These are phyloP conservation scores for Colletotrichum falcatum DNA, from an alignment of 2,329 filamentous ascomycete species.

Conservation along the genomic window DNA sequence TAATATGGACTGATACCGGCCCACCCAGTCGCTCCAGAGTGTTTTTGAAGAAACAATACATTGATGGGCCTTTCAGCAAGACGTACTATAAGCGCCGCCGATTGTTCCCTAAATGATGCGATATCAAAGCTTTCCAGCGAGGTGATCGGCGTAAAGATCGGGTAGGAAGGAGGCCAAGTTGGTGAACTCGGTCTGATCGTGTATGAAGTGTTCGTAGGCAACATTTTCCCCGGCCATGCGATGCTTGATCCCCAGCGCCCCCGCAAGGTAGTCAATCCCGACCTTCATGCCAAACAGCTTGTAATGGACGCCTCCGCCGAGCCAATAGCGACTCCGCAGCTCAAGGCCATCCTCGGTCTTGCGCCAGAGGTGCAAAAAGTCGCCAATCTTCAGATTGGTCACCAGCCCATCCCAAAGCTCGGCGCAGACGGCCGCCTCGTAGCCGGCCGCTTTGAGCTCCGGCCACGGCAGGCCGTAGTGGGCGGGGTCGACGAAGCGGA, in stretches of 20 bases:
- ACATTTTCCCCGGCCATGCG: slow-evolving; percentile 30
- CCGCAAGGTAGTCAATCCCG: slow-evolving; percentile 32
- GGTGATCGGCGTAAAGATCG: slow-evolving; percentile 19
- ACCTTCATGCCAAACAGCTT: slow-evolving; percentile 30
- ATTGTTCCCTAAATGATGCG: not conserved
- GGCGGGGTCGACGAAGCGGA: slow-evolving; percentile 36
- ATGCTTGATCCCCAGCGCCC: slow-evolving; percentile 24
- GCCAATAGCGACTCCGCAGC: slow-evolving; percentile 34
- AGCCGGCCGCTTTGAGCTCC: slow-evolving; percentile 27
- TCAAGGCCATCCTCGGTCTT: slow-evolving; percentile 32
- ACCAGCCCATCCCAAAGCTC: slow-evolving; percentile 27
- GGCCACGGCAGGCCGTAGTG: slow-evolving; percentile 35
- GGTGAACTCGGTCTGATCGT: slow-evolving; percentile 37
- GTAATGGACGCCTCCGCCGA: slow-evolving; percentile 31
- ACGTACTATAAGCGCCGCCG: too few relatives aligned
- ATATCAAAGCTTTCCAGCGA: slow-evolving; percentile 16
- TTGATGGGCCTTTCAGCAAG: too few relatives aligned
- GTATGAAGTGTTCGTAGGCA: slow-evolving; percentile 37
- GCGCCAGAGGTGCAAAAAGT: slow-evolving; percentile 36
- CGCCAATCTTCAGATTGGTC: slow-evolving; percentile 33
- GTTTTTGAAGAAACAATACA: not conserved
- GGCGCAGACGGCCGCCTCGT: slow-evolving; percentile 29
- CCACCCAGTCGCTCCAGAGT: not conserved
- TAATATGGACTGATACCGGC: not conserved
- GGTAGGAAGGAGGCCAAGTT: slow-evolving; percentile 34